Evolutionary conservation across 768 basidiomycete genomes (phyloP), one percentile per base, ranked within the genome.

Genomic region (Candolleomyces aberdarensis): DNA sequence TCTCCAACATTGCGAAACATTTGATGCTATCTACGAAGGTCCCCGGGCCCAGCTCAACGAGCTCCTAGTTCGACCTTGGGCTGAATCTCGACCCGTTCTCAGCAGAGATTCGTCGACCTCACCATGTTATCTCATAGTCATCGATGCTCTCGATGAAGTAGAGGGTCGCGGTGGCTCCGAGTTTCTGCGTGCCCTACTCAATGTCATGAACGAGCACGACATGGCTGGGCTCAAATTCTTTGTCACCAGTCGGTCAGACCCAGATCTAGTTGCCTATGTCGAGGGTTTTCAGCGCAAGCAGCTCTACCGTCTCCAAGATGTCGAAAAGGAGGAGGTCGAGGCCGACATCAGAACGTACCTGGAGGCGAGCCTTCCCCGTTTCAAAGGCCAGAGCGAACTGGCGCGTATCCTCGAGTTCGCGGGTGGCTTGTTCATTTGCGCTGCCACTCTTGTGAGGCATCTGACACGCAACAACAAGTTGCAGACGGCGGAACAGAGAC

Each of bases 341-440:
- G 32, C 8, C 22, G 57, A 62, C 56, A 59, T 63, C 52, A 44
- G 20, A 3, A 54, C 3, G 19, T 59, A 63, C 49, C 58, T 63
- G 20, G 19, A 44, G 32, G 22, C 26, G 46, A 59, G 47, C 22
- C 53, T 60, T 41, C 20, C 44, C 17, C 36, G 41, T 3, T 43
- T 66, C 31, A 39, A 3, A 14, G 36, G 32, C 6, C 15, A 9
- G 1, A 55, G n/a, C 10, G 60, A 60, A 47, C 13, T 68, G 29
- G 31, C 36, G n/a, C 31, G 62, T 50, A 63, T 72, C 31, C 59
- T 51, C 9, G 53, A 57, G 15, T 58, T 56, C 7, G 64, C 67
- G 14, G 64, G 31, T 56, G 70, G 69, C 13, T 51, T 73, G 11
- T 73, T 73, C 62, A 71, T 73, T 48, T 71, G 67, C 49, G 71